Evolutionary conservation across 768 basidiomycete species (phyloP).

Genomic region (Russula brevipes): DNA sequence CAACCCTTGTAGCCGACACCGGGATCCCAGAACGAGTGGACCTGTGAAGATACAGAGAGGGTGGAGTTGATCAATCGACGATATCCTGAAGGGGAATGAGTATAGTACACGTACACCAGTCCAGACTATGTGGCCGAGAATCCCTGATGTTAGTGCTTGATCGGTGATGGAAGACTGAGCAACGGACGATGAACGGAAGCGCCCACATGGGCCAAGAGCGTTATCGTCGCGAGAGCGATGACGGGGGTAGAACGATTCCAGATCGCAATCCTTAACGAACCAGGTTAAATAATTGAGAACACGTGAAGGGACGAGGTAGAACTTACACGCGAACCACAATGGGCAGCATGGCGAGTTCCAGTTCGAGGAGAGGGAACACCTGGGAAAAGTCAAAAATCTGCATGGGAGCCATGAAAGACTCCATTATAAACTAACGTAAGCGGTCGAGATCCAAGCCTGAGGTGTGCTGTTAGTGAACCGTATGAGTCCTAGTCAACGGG

Average conservation of each 20-base stretch:
- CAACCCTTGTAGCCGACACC: constrained; percentile 7
- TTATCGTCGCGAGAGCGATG: not conserved
- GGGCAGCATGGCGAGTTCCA: constrained; percentile 9
- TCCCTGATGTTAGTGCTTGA: not conserved
- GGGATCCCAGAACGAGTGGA: not conserved
- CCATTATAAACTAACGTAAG: constrained; percentile 7
- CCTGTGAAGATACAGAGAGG: not conserved
- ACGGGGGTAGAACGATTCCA: not conserved
- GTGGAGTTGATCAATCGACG: too few relatives aligned
- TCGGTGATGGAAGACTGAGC: not conserved
- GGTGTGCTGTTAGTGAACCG: not conserved
- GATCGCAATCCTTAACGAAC: constrained; percentile 7
- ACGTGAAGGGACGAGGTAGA: not conserved
- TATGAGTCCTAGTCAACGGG: not conserved
- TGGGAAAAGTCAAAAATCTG: not conserved
- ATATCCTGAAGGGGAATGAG: not conserved
- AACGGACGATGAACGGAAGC: constrained; percentile 2
- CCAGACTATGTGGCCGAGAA: not conserved
- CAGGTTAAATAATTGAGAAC: not conserved
- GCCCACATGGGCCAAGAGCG: not conserved
- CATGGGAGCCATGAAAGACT: not conserved
- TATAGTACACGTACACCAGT: not conserved
- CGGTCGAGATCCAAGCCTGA: constrained; percentile 9
- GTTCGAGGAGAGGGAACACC: constrained; percentile 9
- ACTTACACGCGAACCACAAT: constrained; percentile 16